Evolutionary conservation across 345 rosid genomes (phyloP).

Genomic region (Arabidopsis thaliana): DNA sequence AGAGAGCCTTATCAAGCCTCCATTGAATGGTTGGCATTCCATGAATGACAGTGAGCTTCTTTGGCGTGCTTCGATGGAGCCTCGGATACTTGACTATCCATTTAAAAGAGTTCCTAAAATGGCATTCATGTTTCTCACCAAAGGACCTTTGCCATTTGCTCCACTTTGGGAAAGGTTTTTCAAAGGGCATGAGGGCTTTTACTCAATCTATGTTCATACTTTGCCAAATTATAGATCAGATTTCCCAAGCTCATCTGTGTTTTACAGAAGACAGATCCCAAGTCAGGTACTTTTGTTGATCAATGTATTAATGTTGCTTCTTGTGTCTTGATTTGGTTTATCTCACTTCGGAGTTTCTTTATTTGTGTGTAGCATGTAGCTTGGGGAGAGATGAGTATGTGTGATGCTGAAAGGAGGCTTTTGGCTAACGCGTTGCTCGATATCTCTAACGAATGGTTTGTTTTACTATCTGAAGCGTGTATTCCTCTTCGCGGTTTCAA

Average conservation of each 20-base stretch:
- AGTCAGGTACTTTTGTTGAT: slow-evolving; percentile 65
- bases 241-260: slow-evolving; percentile 64
- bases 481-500: slow-evolving; percentile 74
- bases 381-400: slow-evolving; percentile 95
- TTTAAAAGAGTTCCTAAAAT: slow-evolving; percentile 78
- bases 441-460: slow-evolving; percentile 82
- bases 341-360: neutral
- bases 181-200: slow-evolving; percentile 66
- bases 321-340: neutral
- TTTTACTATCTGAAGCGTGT: slow-evolving; percentile 88
- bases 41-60: slow-evolving; percentile 80
- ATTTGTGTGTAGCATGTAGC: slow-evolving; percentile 57
- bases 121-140: slow-evolving; percentile 93
- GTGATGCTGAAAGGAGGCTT: slow-evolving; percentile 93
- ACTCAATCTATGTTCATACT: slow-evolving; percentile 69
- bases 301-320: neutral
- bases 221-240: slow-evolving; percentile 57
- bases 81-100: slow-evolving; percentile 57
- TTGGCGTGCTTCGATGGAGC: slow-evolving; percentile 83
- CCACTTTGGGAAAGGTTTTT: slow-evolving; percentile 94
- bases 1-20: slow-evolving; percentile 62
- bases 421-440: slow-evolving; percentile 89
- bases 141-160: slow-evolving; percentile 82
- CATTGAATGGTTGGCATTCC: slow-evolving; percentile 57
- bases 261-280: slow-evolving; percentile 77